Evolutionary conservation across 208 protist genomes (phyloP), one percentile per base, ranked within the genome.

Genomic region (Leishmania gerbilli): DNA sequence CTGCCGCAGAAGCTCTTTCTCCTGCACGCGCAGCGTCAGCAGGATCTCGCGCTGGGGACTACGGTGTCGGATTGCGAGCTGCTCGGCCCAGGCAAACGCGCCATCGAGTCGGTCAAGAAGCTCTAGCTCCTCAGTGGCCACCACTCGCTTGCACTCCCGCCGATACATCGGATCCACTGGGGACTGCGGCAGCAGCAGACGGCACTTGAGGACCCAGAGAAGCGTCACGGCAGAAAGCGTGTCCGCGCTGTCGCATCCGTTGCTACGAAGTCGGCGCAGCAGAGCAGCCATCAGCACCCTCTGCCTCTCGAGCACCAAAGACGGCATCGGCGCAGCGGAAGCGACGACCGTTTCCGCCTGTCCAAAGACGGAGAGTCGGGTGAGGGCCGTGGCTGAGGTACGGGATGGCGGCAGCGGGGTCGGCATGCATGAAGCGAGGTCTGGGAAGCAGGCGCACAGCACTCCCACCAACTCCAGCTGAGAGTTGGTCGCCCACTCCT

Each of bases 111-210:
- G 87, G 49, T 86, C 51, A 7, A 97, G 83, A 71, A 89, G 75
- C 47, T 49, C 74, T 31, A 88, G 34, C 79, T 97, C 90, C 71
- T 83, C 85, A 0, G 51, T 72, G 27, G 91, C 86, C 2, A 93
- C 83, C 13, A 76, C 74, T 60, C 88, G 77, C 67, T 93, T 88
- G 45, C 88, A 87, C 76, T 87, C 77, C 49, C 88, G 87, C 67
- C 89, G 87, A 83, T 90, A 92, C 91, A 96, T 96, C 49, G 91
- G 91, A 71, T 98, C 95, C 68, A 98, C 92, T 5, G 95, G 95
- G 17, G 86, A 92, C 45, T 72, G 82, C 49, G 95, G 95, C 74
- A 95, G 79, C 68, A 98, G 88, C n/a, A 98, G 82, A 17, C 93
- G 91, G 83, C 89, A 96, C 72, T 93, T 91, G 77, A 97, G 79